Percentiles rank a stretch among this genome's conserved stretches.
Evolutionary conservation across 1,139 yeast species (phyloP).

Genomic region (Wickerhamiella infanticola): DNA sequence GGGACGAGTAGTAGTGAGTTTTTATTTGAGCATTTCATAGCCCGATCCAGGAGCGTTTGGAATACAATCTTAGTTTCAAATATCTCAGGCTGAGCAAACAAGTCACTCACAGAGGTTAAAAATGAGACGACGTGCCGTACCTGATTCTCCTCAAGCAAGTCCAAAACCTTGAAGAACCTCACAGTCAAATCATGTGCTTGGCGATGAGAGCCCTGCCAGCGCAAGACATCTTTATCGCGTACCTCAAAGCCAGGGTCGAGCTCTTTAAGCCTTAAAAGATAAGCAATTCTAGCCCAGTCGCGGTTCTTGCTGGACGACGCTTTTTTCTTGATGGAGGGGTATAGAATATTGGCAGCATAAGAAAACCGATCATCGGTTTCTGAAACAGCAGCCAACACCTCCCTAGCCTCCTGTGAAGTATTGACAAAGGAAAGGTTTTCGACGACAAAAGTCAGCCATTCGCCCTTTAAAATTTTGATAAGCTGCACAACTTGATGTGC

Average conservation of each 20-base stretch:
- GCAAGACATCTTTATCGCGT: background rate
- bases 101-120: background rate
- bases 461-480: background rate
- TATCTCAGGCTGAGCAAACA: background rate
- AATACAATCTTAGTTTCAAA: constrained; percentile 1
- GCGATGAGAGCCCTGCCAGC: background rate
- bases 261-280: background rate
- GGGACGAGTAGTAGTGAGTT: background rate
- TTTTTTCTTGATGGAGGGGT: background rate
- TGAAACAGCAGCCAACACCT: background rate
- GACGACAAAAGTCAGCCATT: background rate
- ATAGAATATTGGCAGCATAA: background rate
- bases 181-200: background rate
- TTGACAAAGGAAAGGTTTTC: background rate
- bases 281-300: background rate
- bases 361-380: background rate
- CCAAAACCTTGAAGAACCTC: background rate
- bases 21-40: background rate
- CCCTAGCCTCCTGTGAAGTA: background rate
- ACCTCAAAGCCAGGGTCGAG: background rate
- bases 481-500: constrained; percentile 3
- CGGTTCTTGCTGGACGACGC: background rate
- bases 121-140: background rate
- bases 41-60: background rate
- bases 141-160: background rate